These are phyloP conservation scores for Bocquillonia castaneifolia DNA, from an alignment of 441 rosid species.

Conservation along the genomic window DNA sequence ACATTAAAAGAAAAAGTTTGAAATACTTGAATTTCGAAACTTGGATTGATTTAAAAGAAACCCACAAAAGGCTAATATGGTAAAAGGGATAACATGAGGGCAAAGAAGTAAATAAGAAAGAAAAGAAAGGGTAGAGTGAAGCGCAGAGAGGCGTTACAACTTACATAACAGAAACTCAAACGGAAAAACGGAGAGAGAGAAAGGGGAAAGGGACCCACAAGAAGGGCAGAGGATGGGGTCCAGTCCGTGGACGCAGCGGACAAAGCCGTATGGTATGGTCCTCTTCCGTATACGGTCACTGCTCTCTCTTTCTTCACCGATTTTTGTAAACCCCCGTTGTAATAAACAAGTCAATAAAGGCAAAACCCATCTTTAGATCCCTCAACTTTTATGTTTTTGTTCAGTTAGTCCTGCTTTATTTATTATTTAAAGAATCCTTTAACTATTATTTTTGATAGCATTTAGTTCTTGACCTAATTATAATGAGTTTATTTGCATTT, in stretches of 20 bases:
- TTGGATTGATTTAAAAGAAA: too few species aligned
- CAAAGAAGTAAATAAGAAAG: too few species aligned
- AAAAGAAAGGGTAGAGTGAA: not conserved
- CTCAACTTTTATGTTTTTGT: not conserved
- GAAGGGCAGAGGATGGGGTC: constrained; percentile 29
- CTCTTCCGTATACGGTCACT: constrained; percentile 72
- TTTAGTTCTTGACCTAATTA: too few species aligned
- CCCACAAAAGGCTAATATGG: too few species aligned
- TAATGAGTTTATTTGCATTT: too few species aligned
- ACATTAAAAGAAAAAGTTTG: too few species aligned
- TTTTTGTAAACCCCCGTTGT: not conserved
- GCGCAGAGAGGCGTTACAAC: not conserved
- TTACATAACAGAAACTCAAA: not conserved
- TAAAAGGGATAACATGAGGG: too few species aligned
- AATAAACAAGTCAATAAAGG: not conserved
- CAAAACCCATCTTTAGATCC: too few species aligned
- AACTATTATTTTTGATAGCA: too few species aligned
- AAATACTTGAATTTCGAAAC: too few species aligned
- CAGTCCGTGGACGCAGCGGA: constrained; percentile 33
- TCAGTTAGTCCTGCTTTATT: not conserved
- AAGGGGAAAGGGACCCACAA: not conserved
- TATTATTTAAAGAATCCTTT: too few species aligned
- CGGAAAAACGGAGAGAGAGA: not conserved
- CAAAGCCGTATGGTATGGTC: constrained; percentile 66
- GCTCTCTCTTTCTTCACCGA: constrained; percentile 2